Evolutionary conservation across 805 yeast species (phyloP).

Genomic region (Myxozyma neglecta): DNA sequence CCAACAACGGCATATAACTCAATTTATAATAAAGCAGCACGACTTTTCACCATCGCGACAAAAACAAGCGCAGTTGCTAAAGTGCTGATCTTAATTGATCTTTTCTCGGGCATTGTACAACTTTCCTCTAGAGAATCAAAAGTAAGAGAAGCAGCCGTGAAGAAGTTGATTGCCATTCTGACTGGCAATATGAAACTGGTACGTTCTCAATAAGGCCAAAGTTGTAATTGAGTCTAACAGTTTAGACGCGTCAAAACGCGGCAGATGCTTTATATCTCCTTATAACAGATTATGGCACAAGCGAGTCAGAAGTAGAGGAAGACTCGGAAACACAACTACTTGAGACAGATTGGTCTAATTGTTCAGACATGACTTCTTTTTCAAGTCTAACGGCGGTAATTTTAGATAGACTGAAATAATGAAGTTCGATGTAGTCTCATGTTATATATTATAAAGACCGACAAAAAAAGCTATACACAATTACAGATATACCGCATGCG

Average conservation of each 20-base stretch:
- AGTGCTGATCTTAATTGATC: not conserved
- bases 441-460: not conserved
- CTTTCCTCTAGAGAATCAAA: not conserved
- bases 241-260: slow-evolving; percentile 19
- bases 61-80: slow-evolving; percentile 2
- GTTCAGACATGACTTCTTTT: not conserved
- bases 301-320: not conserved
- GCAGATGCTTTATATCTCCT: slow-evolving; percentile 9
- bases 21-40: slow-evolving; percentile 21
- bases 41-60: slow-evolving; percentile 7
- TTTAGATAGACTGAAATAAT: not conserved
- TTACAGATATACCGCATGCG: not conserved
- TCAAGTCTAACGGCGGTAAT: not conserved
- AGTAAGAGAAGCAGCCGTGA: slow-evolving; percentile 16
- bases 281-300: not conserved
- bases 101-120: slow-evolving; percentile 5
- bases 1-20: not conserved
- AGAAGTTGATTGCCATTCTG: slow-evolving; percentile 11
- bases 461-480: not conserved
- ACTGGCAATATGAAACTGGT: slow-evolving; percentile 9
- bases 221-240: not conserved
- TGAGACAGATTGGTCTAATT: not conserved
- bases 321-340: not conserved
- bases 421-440: not conserved
- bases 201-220: not conserved